Evolutionary conservation across 148 eudicot genomes (phyloP).

Genomic region (Amaranthus palmeri): DNA sequence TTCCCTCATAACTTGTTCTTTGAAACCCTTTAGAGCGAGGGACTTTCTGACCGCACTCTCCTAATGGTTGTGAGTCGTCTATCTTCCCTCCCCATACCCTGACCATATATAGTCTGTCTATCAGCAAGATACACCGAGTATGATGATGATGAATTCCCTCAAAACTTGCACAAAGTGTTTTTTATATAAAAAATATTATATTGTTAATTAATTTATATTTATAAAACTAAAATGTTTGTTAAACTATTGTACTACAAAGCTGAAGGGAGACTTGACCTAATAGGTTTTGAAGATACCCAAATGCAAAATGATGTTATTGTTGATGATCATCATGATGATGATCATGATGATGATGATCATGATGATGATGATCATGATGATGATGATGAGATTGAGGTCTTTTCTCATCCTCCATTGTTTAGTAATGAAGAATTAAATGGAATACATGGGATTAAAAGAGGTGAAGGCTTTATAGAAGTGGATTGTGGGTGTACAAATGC

Average conservation of each 20-base stretch:
- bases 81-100: no score
- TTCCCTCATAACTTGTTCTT: no score
- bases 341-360: neutral
- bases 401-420: neutral
- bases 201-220: neutral
- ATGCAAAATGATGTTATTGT: neutral
- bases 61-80: no score
- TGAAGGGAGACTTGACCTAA: neutral
- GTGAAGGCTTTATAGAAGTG: conserved; percentile 14
- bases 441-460: neutral
- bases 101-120: no score
- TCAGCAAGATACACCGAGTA: no score
- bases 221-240: neutral
- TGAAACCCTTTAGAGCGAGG: no score
- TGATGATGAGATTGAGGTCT: neutral
- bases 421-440: conserved; percentile 13
- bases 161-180: no score
- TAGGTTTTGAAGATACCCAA: neutral
- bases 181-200: neutral
- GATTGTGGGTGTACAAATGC: conserved; percentile 19
- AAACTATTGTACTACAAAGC: neutral
- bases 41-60: no score
- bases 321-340: neutral
- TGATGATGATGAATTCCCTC: no score
- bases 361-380: neutral